phyloP scores from a whole-genome alignment of 1,284 basidiomycete genomes.

The Boletus sp. region DNA sequence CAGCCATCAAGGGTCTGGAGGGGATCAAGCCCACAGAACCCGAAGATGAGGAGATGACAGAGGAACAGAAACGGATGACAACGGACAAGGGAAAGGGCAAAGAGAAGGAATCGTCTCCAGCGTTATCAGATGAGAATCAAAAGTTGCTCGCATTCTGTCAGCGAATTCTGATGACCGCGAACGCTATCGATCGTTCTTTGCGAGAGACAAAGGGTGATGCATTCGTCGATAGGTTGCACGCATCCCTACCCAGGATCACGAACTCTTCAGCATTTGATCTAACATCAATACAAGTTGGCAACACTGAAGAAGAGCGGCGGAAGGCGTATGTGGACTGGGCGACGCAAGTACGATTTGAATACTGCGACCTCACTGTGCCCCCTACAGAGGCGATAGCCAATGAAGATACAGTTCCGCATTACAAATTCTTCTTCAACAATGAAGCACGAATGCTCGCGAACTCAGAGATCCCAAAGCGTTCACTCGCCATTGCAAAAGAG shows the following conservation, averaged over 20 bases:
- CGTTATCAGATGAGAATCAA: constrained; percentile 63
- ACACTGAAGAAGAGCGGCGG: constrained; percentile 63
- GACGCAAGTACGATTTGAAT: constrained; percentile 75
- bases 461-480: constrained; percentile 82
- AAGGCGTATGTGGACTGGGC: constrained; percentile 84
- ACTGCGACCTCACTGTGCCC: constrained; percentile 74
- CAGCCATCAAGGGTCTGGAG: constrained; percentile 82
- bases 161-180: constrained; percentile 75
- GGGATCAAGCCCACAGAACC: constrained; percentile 53
- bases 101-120: constrained; percentile 48
- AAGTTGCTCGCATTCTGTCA: constrained; percentile 70
- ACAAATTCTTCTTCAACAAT: constrained; percentile 75
- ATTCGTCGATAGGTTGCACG: constrained; percentile 76
- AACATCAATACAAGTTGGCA: constrained; percentile 47
- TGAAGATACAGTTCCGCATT: constrained; percentile 57
- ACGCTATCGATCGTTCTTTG: constrained; percentile 80
- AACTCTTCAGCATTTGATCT: constrained; percentile 42
- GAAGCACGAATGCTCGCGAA: constrained; percentile 78
- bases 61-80: constrained; percentile 81
- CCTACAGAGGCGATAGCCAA: constrained; percentile 26
- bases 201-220: constrained; percentile 81
- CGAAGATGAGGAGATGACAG: constrained; percentile 65
- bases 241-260: constrained; percentile 69
- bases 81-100: constrained; percentile 55
- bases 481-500: constrained; percentile 90